phyloP scores from a whole-genome alignment of 495 filamentous ascomycete species.

The Zalerion maritima region DNA sequence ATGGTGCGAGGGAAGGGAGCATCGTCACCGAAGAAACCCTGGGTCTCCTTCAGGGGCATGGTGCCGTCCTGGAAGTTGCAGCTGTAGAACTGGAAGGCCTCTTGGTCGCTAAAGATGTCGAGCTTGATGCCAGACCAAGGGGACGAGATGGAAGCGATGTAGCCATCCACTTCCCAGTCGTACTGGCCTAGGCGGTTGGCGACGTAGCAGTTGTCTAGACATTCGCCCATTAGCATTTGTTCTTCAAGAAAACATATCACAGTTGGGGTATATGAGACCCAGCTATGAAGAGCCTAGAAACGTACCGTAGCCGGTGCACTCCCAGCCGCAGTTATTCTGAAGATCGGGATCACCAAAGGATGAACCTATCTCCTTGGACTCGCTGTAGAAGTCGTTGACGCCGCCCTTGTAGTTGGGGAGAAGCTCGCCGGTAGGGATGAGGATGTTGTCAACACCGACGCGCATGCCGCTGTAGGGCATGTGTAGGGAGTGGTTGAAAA shows the following conservation, averaged over 20 bases:
- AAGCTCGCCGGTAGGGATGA: conserved; percentile 68
- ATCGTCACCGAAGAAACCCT: conserved; percentile 36
- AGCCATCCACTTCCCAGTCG: conserved; percentile 41
- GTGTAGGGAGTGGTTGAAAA: conserved; percentile 59
- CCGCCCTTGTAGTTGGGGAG: conserved; percentile 42
- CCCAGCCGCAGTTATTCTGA: conserved; percentile 47
- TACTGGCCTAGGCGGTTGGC: conserved; percentile 33
- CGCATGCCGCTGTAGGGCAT: conserved; percentile 57
- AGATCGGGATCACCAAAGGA: conserved; percentile 44
- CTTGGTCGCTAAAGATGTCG: conserved; percentile 60
- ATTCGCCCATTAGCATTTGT: not conserved
- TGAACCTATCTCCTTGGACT: conserved; percentile 59
- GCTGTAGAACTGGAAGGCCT: conserved; percentile 63
- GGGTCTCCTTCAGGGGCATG: conserved; percentile 45
- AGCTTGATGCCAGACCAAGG: conserved; percentile 56
- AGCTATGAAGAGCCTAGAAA: too few species aligned
- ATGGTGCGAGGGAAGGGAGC: conserved; percentile 29
- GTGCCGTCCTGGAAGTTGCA: conserved; percentile 62
- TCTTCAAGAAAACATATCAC: not conserved
- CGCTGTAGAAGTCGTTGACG: conserved; percentile 59
- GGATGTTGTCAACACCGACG: conserved; percentile 57
- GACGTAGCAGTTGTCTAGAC: conserved; percentile 36
- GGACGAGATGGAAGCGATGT: conserved; percentile 47
- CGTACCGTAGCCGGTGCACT: conserved; percentile 66
- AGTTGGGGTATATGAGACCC: too few species aligned